phyloP scores from a whole-genome alignment of 768 basidiomycete species.

The Leccinum subgranulosum region DNA sequence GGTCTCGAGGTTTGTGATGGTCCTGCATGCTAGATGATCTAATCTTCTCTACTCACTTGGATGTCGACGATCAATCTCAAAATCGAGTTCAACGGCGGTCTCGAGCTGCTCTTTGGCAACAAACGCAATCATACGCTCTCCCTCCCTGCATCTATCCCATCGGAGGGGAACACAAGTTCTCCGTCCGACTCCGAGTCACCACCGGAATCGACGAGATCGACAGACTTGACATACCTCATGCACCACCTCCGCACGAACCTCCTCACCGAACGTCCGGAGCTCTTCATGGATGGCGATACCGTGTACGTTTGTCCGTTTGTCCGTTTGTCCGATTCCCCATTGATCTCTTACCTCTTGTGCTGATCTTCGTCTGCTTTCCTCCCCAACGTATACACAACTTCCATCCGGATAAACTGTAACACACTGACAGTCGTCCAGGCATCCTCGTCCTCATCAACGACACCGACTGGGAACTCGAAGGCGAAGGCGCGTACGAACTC shows the following conservation, averaged over 20 bases:
- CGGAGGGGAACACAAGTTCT: not conserved
- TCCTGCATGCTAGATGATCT: not conserved
- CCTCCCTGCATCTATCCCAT: constrained; percentile 45
- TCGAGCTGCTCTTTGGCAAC: constrained; percentile 81
- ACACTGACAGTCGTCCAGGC: constrained; percentile 74
- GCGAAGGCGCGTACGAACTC: constrained; percentile 82
- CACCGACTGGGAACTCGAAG: constrained; percentile 97
- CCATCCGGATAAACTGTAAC: too few species aligned
- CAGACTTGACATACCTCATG: constrained; percentile 75
- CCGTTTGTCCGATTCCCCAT: not conserved
- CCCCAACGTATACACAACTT: not conserved
- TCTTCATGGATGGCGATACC: constrained; percentile 84
- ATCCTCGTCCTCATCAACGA: constrained; percentile 97
- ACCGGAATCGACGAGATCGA: constrained; percentile 34
- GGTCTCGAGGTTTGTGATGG: not conserved
- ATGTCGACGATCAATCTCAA: constrained; percentile 41
- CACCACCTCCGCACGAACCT: constrained; percentile 72
- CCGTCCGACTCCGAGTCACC: not conserved
- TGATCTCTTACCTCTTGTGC: not conserved
- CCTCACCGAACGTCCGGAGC: constrained; percentile 79
- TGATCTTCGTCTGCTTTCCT: too few species aligned
- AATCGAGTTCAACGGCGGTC: constrained; percentile 80
- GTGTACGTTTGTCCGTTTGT: constrained; percentile 68
- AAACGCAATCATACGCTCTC: constrained; percentile 54
- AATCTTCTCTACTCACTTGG: not conserved